Percentiles rank a stretch among this genome's conserved stretches.
Conservation (phyloP, 2,329 filamentous ascomycete genomes). For the Fusarium neocosmosporiellum region DNA sequence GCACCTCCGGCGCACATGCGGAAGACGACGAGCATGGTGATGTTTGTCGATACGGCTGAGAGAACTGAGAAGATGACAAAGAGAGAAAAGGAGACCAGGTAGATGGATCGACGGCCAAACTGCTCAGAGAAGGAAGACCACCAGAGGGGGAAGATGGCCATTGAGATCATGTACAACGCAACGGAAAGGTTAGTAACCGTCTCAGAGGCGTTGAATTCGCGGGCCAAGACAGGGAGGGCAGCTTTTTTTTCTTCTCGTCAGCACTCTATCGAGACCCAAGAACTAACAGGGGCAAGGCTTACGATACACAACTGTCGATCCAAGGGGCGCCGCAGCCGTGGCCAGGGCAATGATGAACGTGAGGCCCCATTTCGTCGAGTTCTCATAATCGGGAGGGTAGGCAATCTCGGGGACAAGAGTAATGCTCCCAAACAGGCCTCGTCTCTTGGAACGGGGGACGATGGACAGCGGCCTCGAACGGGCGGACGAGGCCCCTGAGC, state of each 20-base stretch:
- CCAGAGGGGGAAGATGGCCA: slow-evolving; percentile 89
- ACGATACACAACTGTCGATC: slow-evolving; percentile 87
- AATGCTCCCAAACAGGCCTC: slow-evolving; percentile 79
- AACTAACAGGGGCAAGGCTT: slow-evolving; percentile 48
- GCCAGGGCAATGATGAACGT: slow-evolving; percentile 82
- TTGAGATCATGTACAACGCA: slow-evolving; percentile 83
- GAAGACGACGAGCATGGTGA: slow-evolving; percentile 82
- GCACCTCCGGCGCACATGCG: slow-evolving; percentile 80
- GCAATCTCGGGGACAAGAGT: slow-evolving; percentile 83
- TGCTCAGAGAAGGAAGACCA: slow-evolving; percentile 85
- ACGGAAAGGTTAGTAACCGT: slow-evolving; percentile 81
- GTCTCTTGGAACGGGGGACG: slow-evolving; percentile 62
- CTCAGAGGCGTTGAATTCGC: slow-evolving; percentile 69
- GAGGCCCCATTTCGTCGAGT: slow-evolving; percentile 84
- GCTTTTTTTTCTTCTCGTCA: slow-evolving; percentile 62
- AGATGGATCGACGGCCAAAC: slow-evolving; percentile 80
- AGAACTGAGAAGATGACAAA: slow-evolving; percentile 78
- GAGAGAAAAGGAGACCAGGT: slow-evolving; percentile 77
- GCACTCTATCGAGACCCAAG: neutral
- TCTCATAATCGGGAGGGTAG: slow-evolving; percentile 77
- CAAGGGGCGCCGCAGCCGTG: slow-evolving; percentile 82
- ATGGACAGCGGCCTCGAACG: slow-evolving; percentile 52
- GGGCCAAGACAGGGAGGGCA: slow-evolving; percentile 72
- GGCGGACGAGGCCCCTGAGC: slow-evolving; percentile 53
- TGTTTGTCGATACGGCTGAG: slow-evolving; percentile 75